A percentile compares a stretch with the other conserved stretches of the same genome.
Conservation (phyloP, 2,329 filamentous ascomycete genomes). For the Colletotrichum kahawae region DNA sequence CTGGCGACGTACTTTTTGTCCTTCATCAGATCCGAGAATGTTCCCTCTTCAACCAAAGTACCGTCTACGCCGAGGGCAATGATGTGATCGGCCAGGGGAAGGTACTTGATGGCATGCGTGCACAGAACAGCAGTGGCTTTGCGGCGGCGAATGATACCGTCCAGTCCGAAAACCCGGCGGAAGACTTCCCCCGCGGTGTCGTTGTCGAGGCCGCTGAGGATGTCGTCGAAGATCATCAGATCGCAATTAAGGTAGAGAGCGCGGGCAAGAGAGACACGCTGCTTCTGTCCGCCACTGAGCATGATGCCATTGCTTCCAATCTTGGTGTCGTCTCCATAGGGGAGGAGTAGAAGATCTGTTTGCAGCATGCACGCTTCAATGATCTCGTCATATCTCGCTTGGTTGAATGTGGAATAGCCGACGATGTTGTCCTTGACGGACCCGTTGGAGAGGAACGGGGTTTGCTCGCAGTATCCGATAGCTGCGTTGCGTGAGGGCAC, state of each 20-base stretch:
- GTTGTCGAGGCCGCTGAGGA: constrained; percentile 35
- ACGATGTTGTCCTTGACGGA: constrained; percentile 30
- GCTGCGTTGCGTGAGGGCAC: constrained; percentile 16
- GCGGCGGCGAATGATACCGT: constrained; percentile 27
- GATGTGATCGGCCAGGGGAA: constrained; percentile 48
- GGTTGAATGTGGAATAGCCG: constrained; percentile 23
- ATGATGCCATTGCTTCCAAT: constrained; percentile 37
- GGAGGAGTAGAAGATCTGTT: constrained; percentile 26
- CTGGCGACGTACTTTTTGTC: constrained; percentile 36
- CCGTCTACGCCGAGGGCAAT: constrained; percentile 49
- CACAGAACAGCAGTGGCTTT: constrained; percentile 22
- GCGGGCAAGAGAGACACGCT: constrained; percentile 30
- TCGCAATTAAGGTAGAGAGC: constrained; percentile 27
- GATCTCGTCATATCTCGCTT: constrained; percentile 23
- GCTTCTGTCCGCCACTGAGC: constrained; percentile 39
- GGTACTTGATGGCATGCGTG: constrained; percentile 34
- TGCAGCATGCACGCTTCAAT: constrained; percentile 24
- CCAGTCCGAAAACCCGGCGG: constrained; percentile 32
- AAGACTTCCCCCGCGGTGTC: constrained; percentile 42
- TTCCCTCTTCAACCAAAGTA: constrained; percentile 44
- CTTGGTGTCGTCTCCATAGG: constrained; percentile 33
- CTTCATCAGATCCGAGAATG: constrained; percentile 35
- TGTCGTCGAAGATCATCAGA: constrained; percentile 36
- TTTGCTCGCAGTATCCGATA: constrained; percentile 38
- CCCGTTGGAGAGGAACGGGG: constrained; percentile 27